Evolutionary conservation across 495 filamentous ascomycete species (phyloP), one percentile per base, ranked within the genome.

Genomic region (Penicillium soppii): DNA sequence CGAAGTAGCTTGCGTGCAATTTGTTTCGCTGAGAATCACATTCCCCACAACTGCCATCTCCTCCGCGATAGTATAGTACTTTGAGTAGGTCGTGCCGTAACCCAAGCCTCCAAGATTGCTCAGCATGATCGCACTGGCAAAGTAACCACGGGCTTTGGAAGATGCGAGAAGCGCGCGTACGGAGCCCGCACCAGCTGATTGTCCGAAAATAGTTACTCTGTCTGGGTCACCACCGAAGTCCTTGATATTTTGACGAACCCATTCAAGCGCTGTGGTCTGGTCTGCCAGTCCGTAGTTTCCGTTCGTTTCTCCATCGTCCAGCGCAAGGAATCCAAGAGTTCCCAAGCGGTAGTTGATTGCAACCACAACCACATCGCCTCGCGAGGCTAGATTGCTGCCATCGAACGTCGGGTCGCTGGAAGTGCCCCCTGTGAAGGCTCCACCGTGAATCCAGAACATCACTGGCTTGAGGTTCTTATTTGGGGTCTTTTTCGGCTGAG

Each of bases 171-270:
- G 37, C 5, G 59, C 65, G 16, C 62, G 47, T 1, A 82, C 75
- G 9, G 76, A 77, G 10, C 71, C 79, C 19, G 68, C 67, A 10
- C 67, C 68, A 9, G 83, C 77, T 26, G 69, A 76, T 54, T 83
- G 72, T 20, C 82, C 83, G 56, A 77, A 79, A 25, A 84, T 70
- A 4, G 71, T 75, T 21, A 85, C 78, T 53, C 76, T 77, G 30
- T 70, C 65, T 1, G 84, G 37, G 47, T 79, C 73, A 12, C 76
- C 76, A 17, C 76, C 73, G 43, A 79, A 78, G 21, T 61, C 57
- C 3, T 52, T 22, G 10, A 70, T 70, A 40, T 70, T 54, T 8
- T 50, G 52, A 12, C 49, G 66, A 17, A 69, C 59, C 67, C 67
- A 70, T n/a, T 66, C 56, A 16, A 75, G 57, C 1, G 68, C 68